phyloP scores from a whole-genome alignment of 108 stramenopile species.

The Skeletonema grethae region DNA sequence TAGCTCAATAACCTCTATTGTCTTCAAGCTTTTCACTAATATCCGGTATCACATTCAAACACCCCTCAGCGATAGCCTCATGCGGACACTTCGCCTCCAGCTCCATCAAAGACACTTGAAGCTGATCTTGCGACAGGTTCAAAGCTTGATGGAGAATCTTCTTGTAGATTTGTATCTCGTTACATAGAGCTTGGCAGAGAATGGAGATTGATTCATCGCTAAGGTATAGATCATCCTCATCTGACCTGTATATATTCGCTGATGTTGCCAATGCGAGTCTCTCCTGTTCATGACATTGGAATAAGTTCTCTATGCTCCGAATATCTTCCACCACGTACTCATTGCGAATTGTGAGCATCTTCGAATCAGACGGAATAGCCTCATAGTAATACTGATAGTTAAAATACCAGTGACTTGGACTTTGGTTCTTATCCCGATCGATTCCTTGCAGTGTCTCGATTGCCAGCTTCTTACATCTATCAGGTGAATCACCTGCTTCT shows the following conservation, averaged over 20 bases:
- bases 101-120: background rate
- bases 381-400: background rate
- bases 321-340: background rate
- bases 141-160: constrained; percentile 10
- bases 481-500: background rate
- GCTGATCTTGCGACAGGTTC: background rate
- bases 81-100: background rate
- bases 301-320: background rate
- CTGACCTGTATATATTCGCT: background rate
- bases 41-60: background rate
- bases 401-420: background rate
- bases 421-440: background rate
- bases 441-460: background rate
- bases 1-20: background rate
- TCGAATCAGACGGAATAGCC: background rate
- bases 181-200: constrained; percentile 45
- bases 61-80: background rate
- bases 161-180: constrained; percentile 59
- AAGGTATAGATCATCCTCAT: constrained; percentile 12
- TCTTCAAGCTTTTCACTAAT: background rate
- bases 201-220: constrained; percentile 33
- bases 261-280: background rate
- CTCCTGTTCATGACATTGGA: background rate
- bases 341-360: background rate
- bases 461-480: background rate